Percentiles rank a stretch among this genome's conserved stretches.
Evolutionary conservation across 192 early-diverging fungal species (phyloP).

Genomic region (Funneliformis geosporum): DNA sequence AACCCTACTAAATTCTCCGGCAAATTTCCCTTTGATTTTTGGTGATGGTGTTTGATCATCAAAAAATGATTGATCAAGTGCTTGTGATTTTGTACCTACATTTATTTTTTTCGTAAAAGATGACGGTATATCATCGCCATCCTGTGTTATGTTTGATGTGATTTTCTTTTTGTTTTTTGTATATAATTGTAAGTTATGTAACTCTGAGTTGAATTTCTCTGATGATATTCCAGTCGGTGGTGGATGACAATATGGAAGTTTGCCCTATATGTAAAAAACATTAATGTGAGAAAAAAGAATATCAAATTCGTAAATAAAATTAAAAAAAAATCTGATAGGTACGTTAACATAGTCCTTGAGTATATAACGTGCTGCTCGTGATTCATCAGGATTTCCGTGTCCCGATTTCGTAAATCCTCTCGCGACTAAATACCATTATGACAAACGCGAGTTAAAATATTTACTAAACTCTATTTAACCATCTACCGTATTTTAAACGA

Average conservation of each 20-base stretch:
- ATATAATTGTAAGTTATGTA: conserved; percentile 66
- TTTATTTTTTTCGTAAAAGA: conserved; percentile 54
- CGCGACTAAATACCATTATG: conserved; percentile 55
- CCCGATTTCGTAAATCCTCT: conserved; percentile 88
- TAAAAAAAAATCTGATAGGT: conserved; percentile 17
- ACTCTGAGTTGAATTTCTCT: conserved; percentile 83
- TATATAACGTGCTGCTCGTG: conserved; percentile 93
- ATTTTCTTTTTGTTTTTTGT: conserved; percentile 50
- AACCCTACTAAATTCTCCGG: conserved; percentile 51
- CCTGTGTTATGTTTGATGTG: neutral
- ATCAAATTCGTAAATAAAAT: neutral
- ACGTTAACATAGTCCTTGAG: conserved; percentile 97
- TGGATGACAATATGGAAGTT: conserved; percentile 87
- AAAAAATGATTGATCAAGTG: conserved; percentile 57
- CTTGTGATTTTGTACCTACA: conserved; percentile 51
- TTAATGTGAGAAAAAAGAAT: neutral
- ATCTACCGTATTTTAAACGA: neutral
- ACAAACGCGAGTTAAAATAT: neutral
- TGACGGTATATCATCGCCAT: conserved; percentile 53
- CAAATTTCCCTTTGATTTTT: conserved; percentile 41
- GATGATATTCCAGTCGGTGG: conserved; percentile 66
- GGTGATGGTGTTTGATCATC: conserved; percentile 33
- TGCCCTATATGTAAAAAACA: conserved; percentile 60
- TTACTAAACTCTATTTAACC: neutral
- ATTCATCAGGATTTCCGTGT: conserved; percentile 98